Evolutionary conservation across 2,329 filamentous ascomycete species (phyloP).

Genomic region (Thielaviopsis ethacetica): DNA sequence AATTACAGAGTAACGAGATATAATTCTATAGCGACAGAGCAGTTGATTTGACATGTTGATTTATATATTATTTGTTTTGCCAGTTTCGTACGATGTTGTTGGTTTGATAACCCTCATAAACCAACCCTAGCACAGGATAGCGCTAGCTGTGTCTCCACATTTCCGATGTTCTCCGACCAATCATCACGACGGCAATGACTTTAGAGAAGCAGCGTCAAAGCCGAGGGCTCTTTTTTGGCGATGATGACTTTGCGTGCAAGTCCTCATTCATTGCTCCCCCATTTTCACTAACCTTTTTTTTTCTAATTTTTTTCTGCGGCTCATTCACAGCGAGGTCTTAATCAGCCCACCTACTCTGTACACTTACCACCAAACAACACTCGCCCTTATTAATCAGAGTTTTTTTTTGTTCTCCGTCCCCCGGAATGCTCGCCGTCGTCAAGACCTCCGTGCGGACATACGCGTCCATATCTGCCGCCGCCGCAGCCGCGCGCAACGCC

Average conservation of each 20-base stretch:
- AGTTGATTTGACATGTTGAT: neutral
- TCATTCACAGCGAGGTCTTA: too few relatives aligned
- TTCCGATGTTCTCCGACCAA: neutral
- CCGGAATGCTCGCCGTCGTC: neutral
- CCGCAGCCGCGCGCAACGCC: slow-evolving; percentile 19
- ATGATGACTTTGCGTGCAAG: neutral
- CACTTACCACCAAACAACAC: too few relatives aligned
- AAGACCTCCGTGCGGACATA: neutral
- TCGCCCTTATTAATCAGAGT: neutral
- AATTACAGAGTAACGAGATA: slow-evolving; percentile 31
- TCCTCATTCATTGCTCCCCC: neutral
- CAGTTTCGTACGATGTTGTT: too few relatives aligned
- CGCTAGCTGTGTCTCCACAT: neutral
- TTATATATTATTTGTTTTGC: neutral
- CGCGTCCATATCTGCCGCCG: neutral
- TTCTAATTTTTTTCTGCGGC: too few relatives aligned
- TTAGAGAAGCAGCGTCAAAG: neutral
- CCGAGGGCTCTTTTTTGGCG: neutral
- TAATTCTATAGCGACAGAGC: slow-evolving; percentile 24
- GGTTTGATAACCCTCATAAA: neutral
- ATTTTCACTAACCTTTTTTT: neutral
- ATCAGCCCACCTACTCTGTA: too few relatives aligned
- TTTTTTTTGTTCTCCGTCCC: neutral
- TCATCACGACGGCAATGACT: neutral
- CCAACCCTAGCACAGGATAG: neutral